A percentile compares a stretch with the other conserved stretches of the same genome.
phyloP scores from a whole-genome alignment of 306 rosid genomes.

The Quercus parvula region DNA sequence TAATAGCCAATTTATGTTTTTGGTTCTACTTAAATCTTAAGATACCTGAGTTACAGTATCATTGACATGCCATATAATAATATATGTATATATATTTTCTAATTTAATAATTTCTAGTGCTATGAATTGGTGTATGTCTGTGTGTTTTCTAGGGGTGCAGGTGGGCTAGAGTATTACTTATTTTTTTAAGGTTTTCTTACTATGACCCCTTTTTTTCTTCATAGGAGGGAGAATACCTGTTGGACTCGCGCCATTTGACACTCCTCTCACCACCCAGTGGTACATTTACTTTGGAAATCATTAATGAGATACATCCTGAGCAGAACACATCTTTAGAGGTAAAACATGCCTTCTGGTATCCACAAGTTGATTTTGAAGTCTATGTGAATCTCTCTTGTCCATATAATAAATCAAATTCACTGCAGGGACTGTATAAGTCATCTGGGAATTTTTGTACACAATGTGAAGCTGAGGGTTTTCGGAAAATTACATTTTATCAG shows the following conservation, averaged over 20 bases:
- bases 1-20: not conserved
- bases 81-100: not conserved
- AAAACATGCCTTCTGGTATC: constrained; percentile 9
- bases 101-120: not conserved
- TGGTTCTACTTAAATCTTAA: not conserved
- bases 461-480: constrained; percentile 99
- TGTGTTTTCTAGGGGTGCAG: not conserved
- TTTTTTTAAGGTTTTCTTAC: not conserved
- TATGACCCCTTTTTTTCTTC: constrained; percentile 6
- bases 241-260: constrained; percentile 75
- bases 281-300: constrained; percentile 70
- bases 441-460: constrained; percentile 97
- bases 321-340: constrained; percentile 95
- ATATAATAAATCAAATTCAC: constrained; percentile 27
- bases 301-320: constrained; percentile 71
- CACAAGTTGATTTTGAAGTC: not conserved
- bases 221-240: constrained; percentile 64
- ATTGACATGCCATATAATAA: not conserved
- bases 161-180: not conserved
- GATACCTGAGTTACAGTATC: not conserved
- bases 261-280: constrained; percentile 68
- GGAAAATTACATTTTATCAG: constrained; percentile 92
- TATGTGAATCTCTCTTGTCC: constrained; percentile 4
- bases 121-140: not conserved
- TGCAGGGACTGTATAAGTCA: constrained; percentile 89